Base-by-base conservation (phyloP, 192 early-diverging fungal genomes). In the Coemansia sp. region DNA sequence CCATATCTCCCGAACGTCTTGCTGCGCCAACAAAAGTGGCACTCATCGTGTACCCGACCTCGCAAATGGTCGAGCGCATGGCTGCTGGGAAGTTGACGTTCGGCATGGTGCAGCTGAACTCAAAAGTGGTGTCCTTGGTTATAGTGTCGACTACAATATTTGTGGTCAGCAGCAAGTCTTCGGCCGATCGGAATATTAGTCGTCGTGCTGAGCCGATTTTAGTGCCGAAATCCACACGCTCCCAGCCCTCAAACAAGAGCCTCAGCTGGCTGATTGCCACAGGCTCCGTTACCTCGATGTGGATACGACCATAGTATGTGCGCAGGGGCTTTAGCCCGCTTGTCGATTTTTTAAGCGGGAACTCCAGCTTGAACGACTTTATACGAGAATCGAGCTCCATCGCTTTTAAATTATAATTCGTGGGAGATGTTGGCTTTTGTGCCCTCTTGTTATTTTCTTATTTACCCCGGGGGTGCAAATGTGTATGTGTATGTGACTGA, bases 41-140 rank as follows among this genome's bases (percentile, higher is more conserved):
- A 14, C 36, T 53, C 5, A 67, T 42, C 17, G 64, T 55, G 28
- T 74, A 74, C 5, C 46, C 45, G 24, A 74, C 67, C 48, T 67
- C 64, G 46, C 72, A 74, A 30, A 74, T 74, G 1, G 72, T 46
- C n/a, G 72, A 67, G 35, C 61, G 55, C 72, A 74, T 74, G 25
- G 72, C 64, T 8, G 60, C 44, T 1, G 72, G 72, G 32, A 64
- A 74, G 46, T 74, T 74, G 26, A 74, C 56, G 27, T 74, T 74
- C 37, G 72, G 72, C 60, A 66, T 74, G 10, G 72, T 67, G 52
- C 64, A 64, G 14, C 64, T 47, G 52, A 74, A 74, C 35, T 58
- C 49, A 32, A 67, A 74, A n/a, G 29, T 35, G 17, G 43, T 42
- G 14, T 58, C 43, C 30, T 24, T 35, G 19, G 50, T 48, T 33